Conservation (phyloP, 2,329 filamentous ascomycete species). For the Pseudogymnoascus verrucosus region DNA sequence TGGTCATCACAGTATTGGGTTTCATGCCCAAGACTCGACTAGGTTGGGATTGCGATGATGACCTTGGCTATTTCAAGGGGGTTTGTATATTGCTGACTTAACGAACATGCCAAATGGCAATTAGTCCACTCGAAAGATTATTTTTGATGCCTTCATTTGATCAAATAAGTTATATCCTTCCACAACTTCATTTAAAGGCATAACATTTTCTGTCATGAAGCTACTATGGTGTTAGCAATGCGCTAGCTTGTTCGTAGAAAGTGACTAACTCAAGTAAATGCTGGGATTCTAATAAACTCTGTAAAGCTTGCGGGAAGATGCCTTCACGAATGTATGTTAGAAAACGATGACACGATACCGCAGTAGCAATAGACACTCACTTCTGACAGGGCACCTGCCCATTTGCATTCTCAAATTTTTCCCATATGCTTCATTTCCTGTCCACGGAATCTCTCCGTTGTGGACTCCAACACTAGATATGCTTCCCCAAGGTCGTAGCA, state of each 20-base stretch:
- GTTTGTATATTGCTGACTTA: not conserved
- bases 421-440: constrained; percentile 32
- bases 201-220: constrained; percentile 65
- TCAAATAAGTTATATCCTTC: constrained; percentile 62
- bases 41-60: no score
- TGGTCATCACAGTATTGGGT: not conserved
- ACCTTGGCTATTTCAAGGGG: not conserved
- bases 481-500: constrained; percentile 40
- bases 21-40: not conserved
- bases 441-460: constrained; percentile 40
- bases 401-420: constrained; percentile 66
- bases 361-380: constrained; percentile 25
- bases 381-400: constrained; percentile 60
- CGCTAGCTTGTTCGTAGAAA: not conserved
- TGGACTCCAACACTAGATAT: constrained; percentile 42
- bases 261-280: constrained; percentile 51
- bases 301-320: constrained; percentile 56
- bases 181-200: constrained; percentile 55
- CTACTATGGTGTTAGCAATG: constrained; percentile 29
- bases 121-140: constrained; percentile 44
- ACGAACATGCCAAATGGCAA: not conserved
- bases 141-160: constrained; percentile 62
- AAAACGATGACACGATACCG: constrained; percentile 22
- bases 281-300: constrained; percentile 54
- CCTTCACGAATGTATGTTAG: not conserved